Conservation (phyloP, 2,329 filamentous ascomycete genomes). For the Alternaria ventricosa region DNA sequence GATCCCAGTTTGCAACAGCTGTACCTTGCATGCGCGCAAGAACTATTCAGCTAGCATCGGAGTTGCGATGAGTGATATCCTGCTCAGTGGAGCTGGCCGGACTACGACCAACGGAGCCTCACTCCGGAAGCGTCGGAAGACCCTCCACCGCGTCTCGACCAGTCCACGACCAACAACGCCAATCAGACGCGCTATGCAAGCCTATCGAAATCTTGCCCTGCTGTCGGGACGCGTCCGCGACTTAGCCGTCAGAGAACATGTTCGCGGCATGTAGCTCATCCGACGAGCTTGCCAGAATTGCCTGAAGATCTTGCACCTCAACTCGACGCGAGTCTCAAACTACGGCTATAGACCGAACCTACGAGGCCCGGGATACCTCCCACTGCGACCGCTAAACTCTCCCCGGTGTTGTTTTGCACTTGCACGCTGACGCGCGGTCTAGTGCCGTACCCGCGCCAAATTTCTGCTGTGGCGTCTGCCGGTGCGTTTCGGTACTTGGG, state of each 20-base stretch:
- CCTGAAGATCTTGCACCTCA: background rate
- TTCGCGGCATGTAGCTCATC: background rate
- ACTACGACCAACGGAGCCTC: background rate
- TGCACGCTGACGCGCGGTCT: background rate
- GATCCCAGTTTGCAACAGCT: background rate
- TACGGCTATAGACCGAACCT: background rate
- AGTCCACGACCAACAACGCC: background rate
- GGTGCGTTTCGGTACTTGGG: slow-evolving; percentile 3
- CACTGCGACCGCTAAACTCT: background rate
- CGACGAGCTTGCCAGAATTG: background rate
- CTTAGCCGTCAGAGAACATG: background rate
- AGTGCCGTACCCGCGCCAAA: background rate
- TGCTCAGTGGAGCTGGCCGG: background rate
- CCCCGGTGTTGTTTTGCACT: background rate
- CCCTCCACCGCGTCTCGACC: background rate
- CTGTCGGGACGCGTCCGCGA: background rate
- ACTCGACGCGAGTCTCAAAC: background rate
- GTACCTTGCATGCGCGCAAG: slow-evolving; percentile 1
- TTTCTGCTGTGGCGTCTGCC: background rate
- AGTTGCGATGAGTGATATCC: background rate
- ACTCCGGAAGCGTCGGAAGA: background rate
- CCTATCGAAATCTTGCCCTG: background rate
- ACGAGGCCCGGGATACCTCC: background rate
- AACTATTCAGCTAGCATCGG: background rate
- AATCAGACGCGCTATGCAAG: background rate